Evolutionary conservation across 257 asterid genomes (phyloP).

Genomic region (Nicotiana knightiana): DNA sequence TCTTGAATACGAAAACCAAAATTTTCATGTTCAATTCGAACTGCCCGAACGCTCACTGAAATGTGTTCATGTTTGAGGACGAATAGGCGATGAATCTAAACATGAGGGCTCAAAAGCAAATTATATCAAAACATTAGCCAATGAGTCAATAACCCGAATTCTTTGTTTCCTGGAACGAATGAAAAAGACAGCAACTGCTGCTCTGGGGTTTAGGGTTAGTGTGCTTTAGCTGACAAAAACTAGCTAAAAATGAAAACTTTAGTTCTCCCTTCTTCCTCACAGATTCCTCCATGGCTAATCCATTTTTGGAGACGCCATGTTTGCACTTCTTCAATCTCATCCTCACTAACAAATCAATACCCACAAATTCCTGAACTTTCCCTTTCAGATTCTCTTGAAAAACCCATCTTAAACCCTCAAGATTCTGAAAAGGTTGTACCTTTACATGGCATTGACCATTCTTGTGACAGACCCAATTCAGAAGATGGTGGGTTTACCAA

Average conservation of each 20-base stretch:
- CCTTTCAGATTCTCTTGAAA: neutral
- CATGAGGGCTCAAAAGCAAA: neutral
- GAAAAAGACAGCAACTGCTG: neutral
- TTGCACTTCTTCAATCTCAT: neutral
- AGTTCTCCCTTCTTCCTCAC: neutral
- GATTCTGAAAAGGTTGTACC: neutral
- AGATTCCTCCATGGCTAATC: slow-evolving; percentile 1
- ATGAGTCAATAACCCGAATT: neutral
- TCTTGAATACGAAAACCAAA: too few species aligned
- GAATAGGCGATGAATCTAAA: neutral
- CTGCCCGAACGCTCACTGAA: too few species aligned
- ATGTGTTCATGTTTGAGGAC: neutral
- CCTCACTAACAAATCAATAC: neutral
- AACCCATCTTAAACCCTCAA: neutral
- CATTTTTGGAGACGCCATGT: neutral
- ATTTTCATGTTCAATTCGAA: too few species aligned
- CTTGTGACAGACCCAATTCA: slow-evolving; percentile 17
- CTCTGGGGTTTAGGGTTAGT: neutral
- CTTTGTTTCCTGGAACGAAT: neutral
- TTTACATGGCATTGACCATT: neutral
- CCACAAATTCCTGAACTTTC: neutral
- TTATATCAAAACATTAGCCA: neutral
- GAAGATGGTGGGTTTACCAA: slow-evolving; percentile 15
- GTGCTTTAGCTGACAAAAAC: neutral
- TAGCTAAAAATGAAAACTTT: slow-evolving; percentile 3